Base-by-base conservation (phyloP, 1,284 basidiomycete genomes). In the Fistulina hepatica region DNA sequence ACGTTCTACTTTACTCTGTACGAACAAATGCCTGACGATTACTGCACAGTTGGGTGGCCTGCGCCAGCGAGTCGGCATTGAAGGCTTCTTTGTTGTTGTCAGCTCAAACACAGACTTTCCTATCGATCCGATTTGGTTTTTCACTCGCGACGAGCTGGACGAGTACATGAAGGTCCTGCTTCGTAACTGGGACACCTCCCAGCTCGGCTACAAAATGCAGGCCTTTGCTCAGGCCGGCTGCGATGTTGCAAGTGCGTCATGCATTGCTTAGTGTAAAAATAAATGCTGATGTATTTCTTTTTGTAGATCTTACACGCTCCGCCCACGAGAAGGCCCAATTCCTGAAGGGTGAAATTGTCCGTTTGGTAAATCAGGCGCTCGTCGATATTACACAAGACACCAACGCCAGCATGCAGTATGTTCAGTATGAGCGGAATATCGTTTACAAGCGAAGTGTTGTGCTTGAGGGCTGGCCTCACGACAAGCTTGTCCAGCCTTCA, bases 141-240 rank as follows among this genome's bases (percentile, higher is more conserved):
- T 40, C 22, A 34, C 33, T 1, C 30, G 24, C 2, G 6, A 3
- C 2, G 32, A 40, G 17, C 38, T 40, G n/a, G 24, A 26, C 10
- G 5, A 11, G 2, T 28, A 40, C 6, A 34, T 40, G 33, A n/a
- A n/a, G n/a, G n/a, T n/a, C n/a, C n/a, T n/a, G n/a, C n/a, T n/a
- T n/a, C n/a, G n/a, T n/a, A n/a, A n/a, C 19, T 42, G 41, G 41
- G 41, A 21, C 3, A 38, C 37, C 4, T 30, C 30, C 1, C 34
- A 42, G 11, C 33, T 42, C 6, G 41, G 41, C 16, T 32, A 21
- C 20, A 42, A 42, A 11, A 3, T 42, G 2, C 36, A 42, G 23
- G 41, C 41, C 1, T 42, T 42, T 22, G 33, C 37, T 4, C 19
- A 38, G 19, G 41, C 41, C 17, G 41, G 41, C 20, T 42, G 33